Base-by-base conservation (phyloP, 371 early-diverging fungal species). In the Gilbertella persicaria region DNA sequence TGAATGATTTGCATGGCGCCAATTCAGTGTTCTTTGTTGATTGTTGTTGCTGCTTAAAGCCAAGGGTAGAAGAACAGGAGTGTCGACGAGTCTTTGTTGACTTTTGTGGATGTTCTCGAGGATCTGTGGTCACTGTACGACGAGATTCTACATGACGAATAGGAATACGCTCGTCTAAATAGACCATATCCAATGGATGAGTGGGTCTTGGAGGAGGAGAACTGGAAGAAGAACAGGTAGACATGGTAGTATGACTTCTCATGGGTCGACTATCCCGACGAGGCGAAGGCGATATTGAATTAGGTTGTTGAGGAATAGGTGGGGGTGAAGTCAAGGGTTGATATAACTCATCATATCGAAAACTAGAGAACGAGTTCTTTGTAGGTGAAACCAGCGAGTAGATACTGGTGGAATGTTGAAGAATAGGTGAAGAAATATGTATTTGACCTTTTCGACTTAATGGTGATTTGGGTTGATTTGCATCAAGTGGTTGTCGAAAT, bases 321-420 rank as follows among this genome's bases (percentile, higher is more conserved):
- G 58, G 58, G 16, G 62, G 55, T 55, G 62, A 44, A 56, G 73
- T 45, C 50, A 44, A 24, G 10, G 57, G 49, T 58, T 73, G 58
- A 57, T 69, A 62, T 56, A 71, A 47, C 52, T 58, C 67, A 64
- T 66, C 28, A 53, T 50, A 35, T n/a, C 38, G 45, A 43, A 53
- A 8, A 12, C 24, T 16, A 16, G 39, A 21, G 39, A 62, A 62
- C 17, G 53, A 37, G 29, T 73, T 64, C 37, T 71, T 66, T 13
- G 63, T 71, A 40, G 73, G 75, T 28, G 67, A 73, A 21, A 71
- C 67, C 7, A 75, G 58, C 2, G 75, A 75, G 26, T 71, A 75
- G 12, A 75, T 59, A 44, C 60, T 62, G 10, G 73, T 65, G 5
- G 79, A 68, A 53, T 75, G 73, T 41, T 73, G 69, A 39, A 78